phyloP scores from a whole-genome alignment of 2,329 filamentous ascomycete species.

The Verticillium klebahnii region DNA sequence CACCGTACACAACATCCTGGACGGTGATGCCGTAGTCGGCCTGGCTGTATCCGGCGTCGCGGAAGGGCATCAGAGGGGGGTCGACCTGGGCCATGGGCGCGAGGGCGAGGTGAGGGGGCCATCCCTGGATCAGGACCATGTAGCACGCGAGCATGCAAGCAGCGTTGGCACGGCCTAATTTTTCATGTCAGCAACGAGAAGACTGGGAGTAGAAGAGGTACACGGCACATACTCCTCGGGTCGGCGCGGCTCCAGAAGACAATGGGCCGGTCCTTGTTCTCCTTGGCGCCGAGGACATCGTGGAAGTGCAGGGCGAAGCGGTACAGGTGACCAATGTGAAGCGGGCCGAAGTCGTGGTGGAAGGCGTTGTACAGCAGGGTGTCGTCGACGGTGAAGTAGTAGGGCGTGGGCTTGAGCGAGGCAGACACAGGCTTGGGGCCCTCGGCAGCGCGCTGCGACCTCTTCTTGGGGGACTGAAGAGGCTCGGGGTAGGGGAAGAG shows the following conservation, averaged over 20 bases:
- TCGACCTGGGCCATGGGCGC: slow-evolving; percentile 96
- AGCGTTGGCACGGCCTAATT: slow-evolving; percentile 80
- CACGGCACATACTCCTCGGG: slow-evolving; percentile 66
- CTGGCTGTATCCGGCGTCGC: slow-evolving; percentile 96
- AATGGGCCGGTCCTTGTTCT: slow-evolving; percentile 83
- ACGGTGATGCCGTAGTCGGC: slow-evolving; percentile 94
- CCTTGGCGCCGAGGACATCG: slow-evolving; percentile 85
- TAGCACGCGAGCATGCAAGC: slow-evolving; percentile 95
- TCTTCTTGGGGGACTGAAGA: slow-evolving; percentile 32
- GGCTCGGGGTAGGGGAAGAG: slow-evolving; percentile 76
- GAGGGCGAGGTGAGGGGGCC: slow-evolving; percentile 92
- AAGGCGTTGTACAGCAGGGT: slow-evolving; percentile 95
- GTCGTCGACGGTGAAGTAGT: slow-evolving; percentile 95
- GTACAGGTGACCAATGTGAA: slow-evolving; percentile 97
- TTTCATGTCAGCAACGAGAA: neutral
- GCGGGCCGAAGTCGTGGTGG: slow-evolving; percentile 94
- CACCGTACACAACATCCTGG: slow-evolving; percentile 95
- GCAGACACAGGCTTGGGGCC: slow-evolving; percentile 31
- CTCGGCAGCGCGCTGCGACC: slow-evolving; percentile 54
- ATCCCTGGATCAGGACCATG: slow-evolving; percentile 97
- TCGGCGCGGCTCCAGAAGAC: slow-evolving; percentile 96
- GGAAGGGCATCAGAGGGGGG: slow-evolving; percentile 96
- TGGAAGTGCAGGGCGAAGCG: slow-evolving; percentile 94
- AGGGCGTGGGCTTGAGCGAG: slow-evolving; percentile 56
- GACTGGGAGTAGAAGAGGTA: neutral